Evolutionary conservation across 345 rosid species (phyloP).

Genomic region (Linum trigynum): DNA sequence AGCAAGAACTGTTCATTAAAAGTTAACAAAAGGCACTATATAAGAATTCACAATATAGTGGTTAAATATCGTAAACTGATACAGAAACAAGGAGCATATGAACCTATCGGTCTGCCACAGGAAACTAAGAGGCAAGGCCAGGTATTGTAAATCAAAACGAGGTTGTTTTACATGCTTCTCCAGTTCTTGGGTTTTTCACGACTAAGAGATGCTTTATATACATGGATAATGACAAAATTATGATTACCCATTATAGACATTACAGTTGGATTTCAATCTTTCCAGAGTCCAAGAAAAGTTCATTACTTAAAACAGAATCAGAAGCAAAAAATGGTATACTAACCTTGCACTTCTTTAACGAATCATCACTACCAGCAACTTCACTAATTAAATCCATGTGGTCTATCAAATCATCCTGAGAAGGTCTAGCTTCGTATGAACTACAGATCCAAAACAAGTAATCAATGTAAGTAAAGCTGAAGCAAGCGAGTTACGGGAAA

Average conservation of each 20-base stretch:
- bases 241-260: background rate
- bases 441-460: conserved; percentile 30
- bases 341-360: conserved; percentile 60
- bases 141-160: background rate
- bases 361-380: conserved; percentile 48
- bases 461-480: conserved; percentile 4
- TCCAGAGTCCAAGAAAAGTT: background rate
- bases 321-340: conserved; percentile 8
- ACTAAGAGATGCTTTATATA: too few relatives aligned
- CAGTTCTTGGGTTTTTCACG: background rate
- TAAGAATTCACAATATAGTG: background rate
- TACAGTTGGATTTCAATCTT: background rate
- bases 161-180: background rate
- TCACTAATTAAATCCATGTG: conserved; percentile 49
- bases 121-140: background rate
- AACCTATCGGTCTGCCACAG: background rate
- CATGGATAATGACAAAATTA: too few relatives aligned
- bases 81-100: background rate
- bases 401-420: conserved; percentile 69
- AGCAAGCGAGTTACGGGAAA: background rate
- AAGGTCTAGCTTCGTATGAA: conserved; percentile 52
- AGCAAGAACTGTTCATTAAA: conserved; percentile 41
- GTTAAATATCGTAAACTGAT: background rate
- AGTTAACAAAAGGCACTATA: background rate
- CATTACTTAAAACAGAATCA: background rate